Evolutionary conservation across 1,139 yeast genomes (phyloP), one percentile per base, ranked within the genome.

Genomic region (Suhomyces anneliseae): DNA sequence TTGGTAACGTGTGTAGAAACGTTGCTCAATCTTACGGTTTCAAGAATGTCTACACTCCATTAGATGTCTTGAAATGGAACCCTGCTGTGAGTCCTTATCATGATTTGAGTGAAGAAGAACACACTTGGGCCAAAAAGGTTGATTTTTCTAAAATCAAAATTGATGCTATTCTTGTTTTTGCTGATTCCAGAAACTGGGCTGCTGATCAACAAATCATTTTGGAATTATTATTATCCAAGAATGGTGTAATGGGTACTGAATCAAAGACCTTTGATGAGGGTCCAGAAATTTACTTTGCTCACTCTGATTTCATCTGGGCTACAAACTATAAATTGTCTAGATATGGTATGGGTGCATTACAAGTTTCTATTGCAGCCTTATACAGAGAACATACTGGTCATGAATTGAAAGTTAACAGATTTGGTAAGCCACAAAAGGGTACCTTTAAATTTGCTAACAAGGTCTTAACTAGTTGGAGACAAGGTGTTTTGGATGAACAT

Each of bases 321-420:
- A 88, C 95, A 14, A 86, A 87, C 64, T 87, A 87, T 62, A 84
- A 81, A 56, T 75, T 87, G 52, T 82, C 88, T 27, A 76, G 96
- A 65, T 87, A 87, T 63, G 95, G 95, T 53, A 87, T 87, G 95
- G 96, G 96, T 53, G 95, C 95, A 2, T 74, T 87, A 56, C 95
- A 86, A 65, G 92, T 87, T 42, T 85, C 93, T 12, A 83, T 86
- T 62, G 90, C 92, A 45, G 95, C 95, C 0, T 72, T 87, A 45
- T 87, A 82, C 65, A 79, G 84, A 61, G 95, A 87, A 61, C 90
- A 85, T 61, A 87, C 95, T 5, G 95, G 95, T 49, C 78, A 76
- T 53, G 92, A 87, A 60, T 74, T 87, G 58, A 82, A 83, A 58
- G 90, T 87, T 40, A 85, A 85, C 52, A 72, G 92, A 62, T 87